These are phyloP conservation scores for Rheum nobile DNA, from an alignment of 148 eudicot genomes.

Conservation along the genomic window DNA sequence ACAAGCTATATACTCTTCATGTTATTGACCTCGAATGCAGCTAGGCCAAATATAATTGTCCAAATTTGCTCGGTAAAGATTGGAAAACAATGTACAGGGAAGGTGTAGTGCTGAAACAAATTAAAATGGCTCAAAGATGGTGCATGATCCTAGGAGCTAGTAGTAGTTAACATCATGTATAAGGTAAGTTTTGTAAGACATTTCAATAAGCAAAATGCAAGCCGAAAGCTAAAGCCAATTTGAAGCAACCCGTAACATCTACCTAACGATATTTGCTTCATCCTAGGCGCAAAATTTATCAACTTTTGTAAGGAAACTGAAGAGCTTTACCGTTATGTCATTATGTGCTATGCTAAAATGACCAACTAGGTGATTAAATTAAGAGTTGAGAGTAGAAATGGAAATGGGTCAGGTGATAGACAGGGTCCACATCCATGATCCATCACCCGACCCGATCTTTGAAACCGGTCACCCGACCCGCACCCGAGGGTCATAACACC, in stretches of 20 bases:
- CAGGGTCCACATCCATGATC: no score
- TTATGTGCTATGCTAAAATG: no score
- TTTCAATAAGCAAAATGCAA: not conserved
- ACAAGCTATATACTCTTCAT: not conserved
- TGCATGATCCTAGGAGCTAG: not conserved
- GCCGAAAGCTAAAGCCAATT: not conserved
- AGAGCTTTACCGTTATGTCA: no score
- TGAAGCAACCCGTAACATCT: not conserved
- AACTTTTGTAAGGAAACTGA: no score
- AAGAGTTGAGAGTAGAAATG: no score
- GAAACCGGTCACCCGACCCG: no score
- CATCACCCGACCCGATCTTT: no score
- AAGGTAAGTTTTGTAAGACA: not conserved
- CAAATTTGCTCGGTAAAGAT: not conserved
- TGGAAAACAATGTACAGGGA: not conserved
- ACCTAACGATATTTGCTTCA: no score
- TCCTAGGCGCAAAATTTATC: no score
- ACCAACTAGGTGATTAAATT: no score
- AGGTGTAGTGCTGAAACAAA: not conserved
- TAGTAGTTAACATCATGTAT: not conserved
- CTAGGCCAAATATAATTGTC: not conserved
- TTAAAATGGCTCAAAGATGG: not conserved
- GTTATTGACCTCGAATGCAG: not conserved
- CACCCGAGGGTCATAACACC: no score
- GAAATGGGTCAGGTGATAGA: no score